Evolutionary conservation across 2,329 filamentous ascomycete species (phyloP), one percentile per base, ranked within the genome.

Genomic region (Bisporella sp.): DNA sequence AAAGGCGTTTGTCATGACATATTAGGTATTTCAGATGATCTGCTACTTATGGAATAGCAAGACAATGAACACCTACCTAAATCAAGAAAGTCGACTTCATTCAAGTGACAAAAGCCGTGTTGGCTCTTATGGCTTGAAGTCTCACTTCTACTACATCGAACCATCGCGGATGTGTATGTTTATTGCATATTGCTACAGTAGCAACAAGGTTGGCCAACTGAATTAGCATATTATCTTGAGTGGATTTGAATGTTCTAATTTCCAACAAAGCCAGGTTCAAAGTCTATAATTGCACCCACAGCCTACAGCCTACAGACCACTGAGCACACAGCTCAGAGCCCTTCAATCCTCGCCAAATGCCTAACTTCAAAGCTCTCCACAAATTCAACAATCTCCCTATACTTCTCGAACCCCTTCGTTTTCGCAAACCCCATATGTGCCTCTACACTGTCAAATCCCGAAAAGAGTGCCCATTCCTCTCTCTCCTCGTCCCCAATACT

Each of bases 11-110:
- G 53, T 54, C 56, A 60, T 55, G 48, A 45, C 47, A 56, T 53
- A 49, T 50, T 43, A 50, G 53, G 53, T 45, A 55, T 41, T 48
- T 52, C 42, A 48, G 53, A n/a, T 46, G 51, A 48, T 48, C 41
- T 47, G 50, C 54, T 57, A 43, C 21, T 55, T 51, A 55, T 51
- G 57, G 56, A 41, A 55, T 61, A 61, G 53, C 53, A 45, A 54
- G 52, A 47, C 54, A 21, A 21, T 21, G 21, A 21, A 21, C 21
- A 21, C 21, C 21, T 21, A 21, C 21, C 21, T 21, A 21, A 2
- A 21, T 21, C 21, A 21, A 21, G 21, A 21, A 21, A 21, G 21
- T 21, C 21, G 21, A 21, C 21, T 21, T 21, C 21, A 21, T 21
- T 21, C 21, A 21, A 21, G 21, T 21, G 21, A 21, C 21, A 21